Percentiles rank a stretch among this genome's conserved stretches.
Conservation (phyloP, 768 basidiomycete genomes). For the Rhizopogon roseolus region DNA sequence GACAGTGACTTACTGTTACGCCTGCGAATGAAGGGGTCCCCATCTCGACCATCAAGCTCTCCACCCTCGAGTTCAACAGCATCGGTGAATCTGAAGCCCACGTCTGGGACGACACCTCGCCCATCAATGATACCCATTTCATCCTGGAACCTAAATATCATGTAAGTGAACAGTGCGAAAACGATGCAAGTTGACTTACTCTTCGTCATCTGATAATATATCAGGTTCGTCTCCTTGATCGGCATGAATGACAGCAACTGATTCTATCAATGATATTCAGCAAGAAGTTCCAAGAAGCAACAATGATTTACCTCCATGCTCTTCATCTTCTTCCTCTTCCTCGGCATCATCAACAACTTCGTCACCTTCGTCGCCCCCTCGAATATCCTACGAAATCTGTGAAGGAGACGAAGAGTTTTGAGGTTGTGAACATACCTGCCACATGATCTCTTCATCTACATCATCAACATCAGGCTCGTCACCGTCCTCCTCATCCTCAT, state of each 20-base stretch:
- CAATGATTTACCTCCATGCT: constrained; percentile 22
- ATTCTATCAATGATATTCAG: constrained; percentile 26
- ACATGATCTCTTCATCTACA: constrained; percentile 49
- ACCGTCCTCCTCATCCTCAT: constrained; percentile 53
- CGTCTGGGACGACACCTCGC: constrained; percentile 34
- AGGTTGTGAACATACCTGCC: constrained; percentile 40
- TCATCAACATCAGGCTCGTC: constrained; percentile 48
- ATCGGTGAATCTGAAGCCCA: constrained; percentile 52
- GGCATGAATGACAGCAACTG: constrained; percentile 57
- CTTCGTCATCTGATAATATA: constrained; percentile 61
- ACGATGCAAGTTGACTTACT: constrained; percentile 32
- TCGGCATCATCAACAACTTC: constrained; percentile 39
- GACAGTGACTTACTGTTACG: constrained; percentile 23
- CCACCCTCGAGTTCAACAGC: constrained; percentile 42
- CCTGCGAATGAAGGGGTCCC: constrained; percentile 44
- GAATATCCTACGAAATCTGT: constrained; percentile 41
- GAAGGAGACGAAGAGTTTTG: neutral
- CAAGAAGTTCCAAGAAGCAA: neutral
- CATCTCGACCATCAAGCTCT: constrained; percentile 39
- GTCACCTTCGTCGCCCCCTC: constrained; percentile 34
- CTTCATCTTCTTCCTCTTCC: constrained; percentile 60
- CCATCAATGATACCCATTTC: constrained; percentile 36
- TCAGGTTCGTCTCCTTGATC: constrained; percentile 61
- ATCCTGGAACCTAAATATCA: constrained; percentile 30
- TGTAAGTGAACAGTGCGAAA: constrained; percentile 12